A percentile compares a stretch with the other conserved stretches of the same genome.
Evolutionary conservation across 2,329 filamentous ascomycete species (phyloP).

Genomic region (Colletotrichum karsti): DNA sequence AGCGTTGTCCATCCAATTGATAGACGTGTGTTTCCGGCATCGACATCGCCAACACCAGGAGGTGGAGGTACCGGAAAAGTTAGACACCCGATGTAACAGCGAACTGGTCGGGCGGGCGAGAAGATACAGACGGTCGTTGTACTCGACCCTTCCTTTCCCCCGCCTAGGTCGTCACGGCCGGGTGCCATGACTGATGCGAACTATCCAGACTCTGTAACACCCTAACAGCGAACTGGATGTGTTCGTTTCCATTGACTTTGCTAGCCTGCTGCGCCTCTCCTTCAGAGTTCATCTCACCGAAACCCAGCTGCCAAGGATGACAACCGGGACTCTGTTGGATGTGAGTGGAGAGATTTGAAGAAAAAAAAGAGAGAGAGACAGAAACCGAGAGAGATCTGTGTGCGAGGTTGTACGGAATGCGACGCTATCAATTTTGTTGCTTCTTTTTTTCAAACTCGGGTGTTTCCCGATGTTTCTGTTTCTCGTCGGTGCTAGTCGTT

Average conservation of each 20-base stretch:
- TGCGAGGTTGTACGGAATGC: slow-evolving; percentile 18
- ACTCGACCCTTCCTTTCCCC: not conserved
- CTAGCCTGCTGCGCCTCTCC: slow-evolving; percentile 15
- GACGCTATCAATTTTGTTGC: not conserved
- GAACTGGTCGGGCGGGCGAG: not conserved
- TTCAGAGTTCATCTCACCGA: slow-evolving; percentile 24
- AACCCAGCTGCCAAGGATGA: slow-evolving; percentile 11
- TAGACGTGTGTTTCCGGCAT: not conserved
- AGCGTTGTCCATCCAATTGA: not conserved
- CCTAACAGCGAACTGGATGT: slow-evolving; percentile 23
- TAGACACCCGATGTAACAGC: not conserved
- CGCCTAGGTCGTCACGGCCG: slow-evolving; percentile 1
- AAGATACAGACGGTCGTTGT: not conserved
- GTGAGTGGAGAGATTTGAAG: not conserved
- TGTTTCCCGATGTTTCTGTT: slow-evolving; percentile 17
- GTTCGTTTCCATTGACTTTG: slow-evolving; percentile 23
- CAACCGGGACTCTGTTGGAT: not conserved
- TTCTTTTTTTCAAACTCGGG: not conserved
- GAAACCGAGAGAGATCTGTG: not conserved
- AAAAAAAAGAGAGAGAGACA: not conserved
- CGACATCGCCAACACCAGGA: not conserved
- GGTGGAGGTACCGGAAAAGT: too few relatives aligned
- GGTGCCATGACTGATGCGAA: slow-evolving; percentile 19
- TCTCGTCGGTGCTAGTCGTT: not conserved
- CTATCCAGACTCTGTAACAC: slow-evolving; percentile 24